Conservation (phyloP, 768 basidiomycete species). For the Pulveroboletus sp. region DNA sequence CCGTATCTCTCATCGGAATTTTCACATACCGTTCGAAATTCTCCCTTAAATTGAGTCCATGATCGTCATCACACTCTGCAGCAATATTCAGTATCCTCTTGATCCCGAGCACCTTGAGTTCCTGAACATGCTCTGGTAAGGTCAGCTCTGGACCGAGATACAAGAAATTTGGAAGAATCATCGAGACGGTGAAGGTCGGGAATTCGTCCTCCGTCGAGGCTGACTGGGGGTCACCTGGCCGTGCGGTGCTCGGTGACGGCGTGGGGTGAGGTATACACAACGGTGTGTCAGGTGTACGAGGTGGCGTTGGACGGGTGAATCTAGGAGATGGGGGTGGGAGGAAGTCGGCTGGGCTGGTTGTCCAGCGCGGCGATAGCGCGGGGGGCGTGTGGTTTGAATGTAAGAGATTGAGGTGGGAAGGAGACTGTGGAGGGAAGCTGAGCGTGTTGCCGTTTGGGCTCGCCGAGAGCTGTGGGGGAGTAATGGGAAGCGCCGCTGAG, state of each 20-base stretch:
- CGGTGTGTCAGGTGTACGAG: slow-evolving; percentile 38
- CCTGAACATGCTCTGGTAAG: slow-evolving; percentile 64
- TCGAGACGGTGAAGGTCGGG: slow-evolving; percentile 76
- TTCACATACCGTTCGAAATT: slow-evolving; percentile 80
- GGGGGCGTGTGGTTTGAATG: slow-evolving; percentile 59
- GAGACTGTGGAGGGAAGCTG: slow-evolving; percentile 40
- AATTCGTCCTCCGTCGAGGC: slow-evolving; percentile 41
- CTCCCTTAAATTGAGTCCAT: slow-evolving; percentile 59
- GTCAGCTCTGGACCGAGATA: slow-evolving; percentile 89
- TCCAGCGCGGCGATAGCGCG: slow-evolving; percentile 42
- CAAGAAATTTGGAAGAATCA: slow-evolving; percentile 86
- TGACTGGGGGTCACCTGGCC: slow-evolving; percentile 42
- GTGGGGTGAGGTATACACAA: slow-evolving; percentile 18
- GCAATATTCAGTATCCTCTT: slow-evolving; percentile 90
- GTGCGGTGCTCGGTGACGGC: slow-evolving; percentile 60
- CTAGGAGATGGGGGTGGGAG: slow-evolving; percentile 32
- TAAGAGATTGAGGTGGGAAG: slow-evolving; percentile 55
- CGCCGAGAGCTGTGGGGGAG: slow-evolving; percentile 18
- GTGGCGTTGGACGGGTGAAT: slow-evolving; percentile 28
- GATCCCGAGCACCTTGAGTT: slow-evolving; percentile 71
- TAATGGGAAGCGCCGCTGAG: slow-evolving; percentile 57
- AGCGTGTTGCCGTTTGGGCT: slow-evolving; percentile 19
- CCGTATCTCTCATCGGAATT: slow-evolving; percentile 92
- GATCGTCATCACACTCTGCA: slow-evolving; percentile 82
- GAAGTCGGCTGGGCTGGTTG: slow-evolving; percentile 33